Conservation (phyloP, 1,284 basidiomycete species). For the Boletus holoroseus region DNA sequence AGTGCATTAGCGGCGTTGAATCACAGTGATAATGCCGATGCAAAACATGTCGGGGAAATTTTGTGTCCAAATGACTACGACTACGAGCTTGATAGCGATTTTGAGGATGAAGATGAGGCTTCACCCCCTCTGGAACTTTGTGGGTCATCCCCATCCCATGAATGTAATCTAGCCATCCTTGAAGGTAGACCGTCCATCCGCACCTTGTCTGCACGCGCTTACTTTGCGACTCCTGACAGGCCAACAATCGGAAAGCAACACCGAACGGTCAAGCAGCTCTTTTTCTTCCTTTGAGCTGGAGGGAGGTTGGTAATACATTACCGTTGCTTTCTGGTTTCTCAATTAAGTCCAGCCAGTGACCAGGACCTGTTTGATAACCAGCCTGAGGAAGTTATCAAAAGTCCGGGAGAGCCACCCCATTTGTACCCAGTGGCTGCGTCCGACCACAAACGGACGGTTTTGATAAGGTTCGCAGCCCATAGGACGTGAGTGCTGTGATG, state of each 20-base stretch:
- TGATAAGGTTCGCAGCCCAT: slow-evolving; percentile 24
- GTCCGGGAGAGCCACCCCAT: background rate
- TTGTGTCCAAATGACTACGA: slow-evolving; percentile 14
- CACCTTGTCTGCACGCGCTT: background rate
- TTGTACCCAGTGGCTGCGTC: background rate
- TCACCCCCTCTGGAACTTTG: background rate
- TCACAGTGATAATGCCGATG: background rate
- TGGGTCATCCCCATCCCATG: background rate
- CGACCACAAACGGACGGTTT: slow-evolving; percentile 7
- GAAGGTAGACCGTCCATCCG: slow-evolving; percentile 6
- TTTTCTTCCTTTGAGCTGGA: slow-evolving; percentile 11
- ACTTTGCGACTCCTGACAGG: background rate
- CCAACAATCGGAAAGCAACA: slow-evolving; percentile 2
- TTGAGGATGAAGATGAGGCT: slow-evolving; percentile 21
- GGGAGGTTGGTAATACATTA: slow-evolving; percentile 3
- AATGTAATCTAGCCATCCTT: background rate
- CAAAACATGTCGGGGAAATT: slow-evolving; percentile 9
- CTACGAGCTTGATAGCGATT: slow-evolving; percentile 28
- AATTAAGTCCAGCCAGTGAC: slow-evolving; percentile 11
- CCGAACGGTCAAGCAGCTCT: slow-evolving; percentile 1
- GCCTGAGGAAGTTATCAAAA: slow-evolving; percentile 7
- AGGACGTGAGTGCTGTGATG: slow-evolving; percentile 22
- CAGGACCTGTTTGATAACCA: background rate
- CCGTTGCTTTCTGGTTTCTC: slow-evolving; percentile 5
- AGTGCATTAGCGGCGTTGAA: background rate